Conservation (phyloP, 164 flowering plant genomes). For the Vitis rotundifolia region DNA sequence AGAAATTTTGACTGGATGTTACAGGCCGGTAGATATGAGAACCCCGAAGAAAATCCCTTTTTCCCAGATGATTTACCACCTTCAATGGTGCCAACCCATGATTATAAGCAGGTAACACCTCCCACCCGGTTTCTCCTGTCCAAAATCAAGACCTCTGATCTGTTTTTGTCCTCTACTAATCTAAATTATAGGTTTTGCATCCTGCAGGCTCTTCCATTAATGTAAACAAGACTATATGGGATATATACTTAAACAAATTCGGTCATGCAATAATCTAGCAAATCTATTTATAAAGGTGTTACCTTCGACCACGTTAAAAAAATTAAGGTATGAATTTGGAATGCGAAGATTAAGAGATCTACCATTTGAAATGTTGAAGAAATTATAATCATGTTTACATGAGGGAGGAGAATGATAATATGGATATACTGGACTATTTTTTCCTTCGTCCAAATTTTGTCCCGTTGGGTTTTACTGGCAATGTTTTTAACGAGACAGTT, state of each 20-base stretch:
- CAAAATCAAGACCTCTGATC: neutral
- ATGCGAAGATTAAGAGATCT: too few species aligned
- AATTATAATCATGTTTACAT: too few species aligned
- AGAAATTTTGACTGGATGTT: neutral
- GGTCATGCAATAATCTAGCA: too few species aligned
- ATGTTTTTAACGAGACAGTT: too few species aligned
- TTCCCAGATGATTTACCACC: slow-evolving; percentile 68
- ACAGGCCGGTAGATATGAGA: slow-evolving; percentile 73
- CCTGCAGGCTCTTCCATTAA: slow-evolving; percentile 59
- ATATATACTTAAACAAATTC: slow-evolving; percentile 53
- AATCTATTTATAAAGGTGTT: too few species aligned
- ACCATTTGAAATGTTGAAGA: too few species aligned
- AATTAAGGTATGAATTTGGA: too few species aligned
- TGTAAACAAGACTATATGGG: slow-evolving; percentile 66
- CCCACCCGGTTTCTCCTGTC: neutral
- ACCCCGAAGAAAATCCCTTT: slow-evolving; percentile 82
- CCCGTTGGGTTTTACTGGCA: too few species aligned
- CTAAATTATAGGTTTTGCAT: slow-evolving; percentile 57
- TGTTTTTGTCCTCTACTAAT: neutral
- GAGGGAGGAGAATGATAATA: too few species aligned
- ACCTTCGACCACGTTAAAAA: too few species aligned
- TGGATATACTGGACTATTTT: too few species aligned
- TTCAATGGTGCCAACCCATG: slow-evolving; percentile 36
- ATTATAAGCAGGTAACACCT: slow-evolving; percentile 36
- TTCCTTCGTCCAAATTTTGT: too few species aligned